Conservation (phyloP, 257 asterid species). For the Ilex aquifolium region DNA sequence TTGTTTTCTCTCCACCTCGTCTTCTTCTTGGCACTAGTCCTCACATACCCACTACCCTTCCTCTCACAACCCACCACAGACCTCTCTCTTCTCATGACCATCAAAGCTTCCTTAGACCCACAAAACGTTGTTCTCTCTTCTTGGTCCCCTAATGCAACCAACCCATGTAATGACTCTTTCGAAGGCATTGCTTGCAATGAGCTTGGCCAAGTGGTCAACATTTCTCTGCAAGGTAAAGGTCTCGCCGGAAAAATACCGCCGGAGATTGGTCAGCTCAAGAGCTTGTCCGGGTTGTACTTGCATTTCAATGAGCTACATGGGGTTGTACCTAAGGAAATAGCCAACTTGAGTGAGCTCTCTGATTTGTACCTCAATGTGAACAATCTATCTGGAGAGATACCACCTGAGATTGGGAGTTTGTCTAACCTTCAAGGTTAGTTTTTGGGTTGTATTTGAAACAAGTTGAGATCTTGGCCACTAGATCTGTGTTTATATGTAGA, state of each 20-base stretch:
- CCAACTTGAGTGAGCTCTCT: constrained; percentile 57
- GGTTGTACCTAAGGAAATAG: constrained; percentile 72
- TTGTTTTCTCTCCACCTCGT: constrained; percentile 19
- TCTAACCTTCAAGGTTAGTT: constrained; percentile 68
- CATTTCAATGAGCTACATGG: constrained; percentile 91
- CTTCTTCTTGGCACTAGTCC: constrained; percentile 22
- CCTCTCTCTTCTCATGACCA: constrained; percentile 50
- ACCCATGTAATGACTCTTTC: constrained; percentile 64
- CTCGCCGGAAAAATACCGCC: constrained; percentile 76
- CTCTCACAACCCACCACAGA: constrained; percentile 21
- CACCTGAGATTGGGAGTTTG: constrained; percentile 66
- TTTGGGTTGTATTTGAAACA: not conserved
- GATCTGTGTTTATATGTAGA: constrained; percentile 22
- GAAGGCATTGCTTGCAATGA: constrained; percentile 84
- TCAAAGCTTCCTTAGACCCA: constrained; percentile 84
- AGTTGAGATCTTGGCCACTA: constrained; percentile 10
- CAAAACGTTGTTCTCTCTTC: constrained; percentile 49
- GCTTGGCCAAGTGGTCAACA: constrained; percentile 68
- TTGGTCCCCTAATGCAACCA: constrained; percentile 59
- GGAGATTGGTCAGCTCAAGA: constrained; percentile 71
- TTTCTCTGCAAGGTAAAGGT: constrained; percentile 84
- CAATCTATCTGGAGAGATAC: constrained; percentile 69
- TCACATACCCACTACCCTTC: constrained; percentile 16
- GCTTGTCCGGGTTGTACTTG: constrained; percentile 81
- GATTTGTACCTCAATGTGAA: constrained; percentile 95